A percentile compares a stretch with the other conserved stretches of the same genome.
Conservation (phyloP, 305 asterid genomes). For the Fraxinus floribunda region DNA sequence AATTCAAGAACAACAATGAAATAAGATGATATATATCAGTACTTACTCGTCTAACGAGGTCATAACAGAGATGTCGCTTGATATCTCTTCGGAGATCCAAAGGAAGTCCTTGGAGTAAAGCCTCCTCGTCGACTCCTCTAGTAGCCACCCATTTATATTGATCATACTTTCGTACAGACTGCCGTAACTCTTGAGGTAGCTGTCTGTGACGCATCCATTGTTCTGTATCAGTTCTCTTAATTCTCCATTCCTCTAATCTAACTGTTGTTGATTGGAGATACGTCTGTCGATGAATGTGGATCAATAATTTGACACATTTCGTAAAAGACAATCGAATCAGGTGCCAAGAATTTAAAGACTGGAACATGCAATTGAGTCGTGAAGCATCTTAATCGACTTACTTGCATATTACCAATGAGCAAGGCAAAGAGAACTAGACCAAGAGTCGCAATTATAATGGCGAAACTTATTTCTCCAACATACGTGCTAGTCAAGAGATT, state of each 20-base stretch:
- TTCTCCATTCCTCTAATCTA: slow-evolving; percentile 91
- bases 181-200: slow-evolving; percentile 76
- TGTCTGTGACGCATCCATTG: slow-evolving; percentile 97
- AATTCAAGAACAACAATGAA: not conserved
- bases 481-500: slow-evolving; percentile 73
- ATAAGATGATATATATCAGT: not conserved
- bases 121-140: slow-evolving; percentile 89
- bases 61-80: slow-evolving; percentile 90
- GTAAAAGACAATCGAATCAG: not conserved
- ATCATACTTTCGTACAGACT: slow-evolving; percentile 77
- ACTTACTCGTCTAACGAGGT: slow-evolving; percentile 84
- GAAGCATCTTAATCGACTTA: slow-evolving; percentile 28
- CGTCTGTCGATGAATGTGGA: slow-evolving; percentile 48
- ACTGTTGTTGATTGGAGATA: slow-evolving; percentile 95
- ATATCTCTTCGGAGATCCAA: slow-evolving; percentile 91
- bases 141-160: slow-evolving; percentile 94
- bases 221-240: slow-evolving; percentile 80
- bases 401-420: slow-evolving; percentile 98
- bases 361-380: not conserved
- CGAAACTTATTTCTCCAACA: slow-evolving; percentile 76
- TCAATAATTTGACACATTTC: not conserved
- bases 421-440: slow-evolving; percentile 89
- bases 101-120: slow-evolving; percentile 74
- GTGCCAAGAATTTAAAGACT: not conserved
- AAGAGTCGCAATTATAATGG: slow-evolving; percentile 62